phyloP scores from a whole-genome alignment of 148 eudicot species.

The Vaccinium vitisidaea region DNA sequence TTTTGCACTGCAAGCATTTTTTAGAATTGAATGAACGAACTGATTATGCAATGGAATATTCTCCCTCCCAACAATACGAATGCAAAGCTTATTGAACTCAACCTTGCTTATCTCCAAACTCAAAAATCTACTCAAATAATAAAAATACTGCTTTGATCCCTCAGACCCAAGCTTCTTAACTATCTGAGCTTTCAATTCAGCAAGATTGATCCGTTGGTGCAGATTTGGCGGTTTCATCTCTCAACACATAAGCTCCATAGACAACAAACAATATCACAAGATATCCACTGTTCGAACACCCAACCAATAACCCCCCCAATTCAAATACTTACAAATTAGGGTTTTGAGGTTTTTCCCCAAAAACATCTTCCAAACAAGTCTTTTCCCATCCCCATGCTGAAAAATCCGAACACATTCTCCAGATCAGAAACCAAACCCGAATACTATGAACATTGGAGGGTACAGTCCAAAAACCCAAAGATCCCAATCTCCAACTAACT shows the following conservation, averaged over 20 bases:
- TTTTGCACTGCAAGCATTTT: constrained; percentile 56
- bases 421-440: constrained; percentile 25
- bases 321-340: constrained; percentile 25
- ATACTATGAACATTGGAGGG: neutral
- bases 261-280: constrained; percentile 16
- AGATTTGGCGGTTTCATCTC: constrained; percentile 50
- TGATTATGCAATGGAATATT: constrained; percentile 66
- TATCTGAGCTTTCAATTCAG: constrained; percentile 50
- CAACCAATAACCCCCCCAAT: constrained; percentile 10
- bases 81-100: constrained; percentile 58
- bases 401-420: constrained; percentile 25
- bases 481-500: constrained; percentile 41
- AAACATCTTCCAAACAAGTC: constrained; percentile 27
- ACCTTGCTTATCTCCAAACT: constrained; percentile 49
- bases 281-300: constrained; percentile 12
- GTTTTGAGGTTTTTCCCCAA: constrained; percentile 28
- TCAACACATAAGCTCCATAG: constrained; percentile 31
- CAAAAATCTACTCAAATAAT: constrained; percentile 42
- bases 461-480: constrained; percentile 26
- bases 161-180: constrained; percentile 55
- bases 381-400: constrained; percentile 19
- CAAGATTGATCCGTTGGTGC: constrained; percentile 42
- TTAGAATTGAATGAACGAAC: constrained; percentile 48
- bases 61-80: constrained; percentile 52
- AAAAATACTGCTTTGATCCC: constrained; percentile 50